phyloP scores from a whole-genome alignment of 2,329 filamentous ascomycete species.

The Scedosporium boydii region DNA sequence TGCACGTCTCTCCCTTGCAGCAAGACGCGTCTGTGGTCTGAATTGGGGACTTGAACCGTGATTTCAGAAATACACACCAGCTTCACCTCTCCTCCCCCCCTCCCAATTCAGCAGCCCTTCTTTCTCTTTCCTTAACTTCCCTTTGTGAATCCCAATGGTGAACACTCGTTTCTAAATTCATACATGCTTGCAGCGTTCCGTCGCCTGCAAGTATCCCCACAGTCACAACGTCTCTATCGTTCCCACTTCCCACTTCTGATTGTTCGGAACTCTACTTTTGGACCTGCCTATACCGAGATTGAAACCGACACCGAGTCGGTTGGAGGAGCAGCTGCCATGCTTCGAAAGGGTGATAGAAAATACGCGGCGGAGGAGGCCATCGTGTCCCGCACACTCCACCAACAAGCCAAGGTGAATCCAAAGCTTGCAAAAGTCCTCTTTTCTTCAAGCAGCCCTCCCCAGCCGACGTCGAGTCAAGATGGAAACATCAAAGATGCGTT shows the following conservation, averaged over 20 bases:
- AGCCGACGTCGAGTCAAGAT: slow-evolving; percentile 21
- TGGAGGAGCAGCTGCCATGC: not conserved
- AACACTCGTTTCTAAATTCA: not conserved
- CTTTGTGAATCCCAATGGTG: not conserved
- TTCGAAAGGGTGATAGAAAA: slow-evolving; percentile 2
- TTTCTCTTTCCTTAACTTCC: not conserved
- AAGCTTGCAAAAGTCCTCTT: slow-evolving; percentile 42
- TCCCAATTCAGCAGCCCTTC: not conserved
- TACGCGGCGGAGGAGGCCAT: slow-evolving; percentile 5
- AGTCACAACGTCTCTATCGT: not conserved
- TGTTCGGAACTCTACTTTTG: slow-evolving; percentile 14
- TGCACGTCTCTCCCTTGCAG: no score
- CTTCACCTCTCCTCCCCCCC: not conserved
- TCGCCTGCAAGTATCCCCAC: not conserved
- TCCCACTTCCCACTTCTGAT: slow-evolving; percentile 24
- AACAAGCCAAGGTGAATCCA: slow-evolving; percentile 24
- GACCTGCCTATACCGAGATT: not conserved
- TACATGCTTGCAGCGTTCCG: not conserved
- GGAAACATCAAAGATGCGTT: slow-evolving; percentile 42
- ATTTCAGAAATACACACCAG: no score
- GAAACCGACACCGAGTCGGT: not conserved
- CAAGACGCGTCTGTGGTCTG: no score
- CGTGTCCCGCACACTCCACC: not conserved
- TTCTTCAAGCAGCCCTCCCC: slow-evolving; percentile 44
- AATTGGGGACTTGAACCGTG: no score